These are phyloP conservation scores for Batkoa obscura DNA, from an alignment of 371 early-diverging fungal genomes.

Conservation along the genomic window DNA sequence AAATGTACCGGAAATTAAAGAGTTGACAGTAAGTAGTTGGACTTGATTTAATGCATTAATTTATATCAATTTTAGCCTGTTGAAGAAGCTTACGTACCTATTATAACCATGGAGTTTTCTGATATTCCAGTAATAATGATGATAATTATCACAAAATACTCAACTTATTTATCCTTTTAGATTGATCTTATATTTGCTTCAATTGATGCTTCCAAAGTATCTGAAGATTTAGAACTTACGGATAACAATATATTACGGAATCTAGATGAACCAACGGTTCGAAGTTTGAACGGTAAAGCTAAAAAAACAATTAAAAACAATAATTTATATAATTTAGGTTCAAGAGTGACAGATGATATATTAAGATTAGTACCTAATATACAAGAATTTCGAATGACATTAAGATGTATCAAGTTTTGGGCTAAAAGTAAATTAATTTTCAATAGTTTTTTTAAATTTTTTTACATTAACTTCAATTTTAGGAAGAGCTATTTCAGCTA, in stretches of 20 bases:
- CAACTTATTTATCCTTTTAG: constrained; percentile 13
- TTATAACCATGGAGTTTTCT: constrained; percentile 88
- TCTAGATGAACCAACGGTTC: constrained; percentile 85
- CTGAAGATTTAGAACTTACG: constrained; percentile 71
- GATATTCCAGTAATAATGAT: constrained; percentile 51
- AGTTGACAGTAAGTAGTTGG: constrained; percentile 42
- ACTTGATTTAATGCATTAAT: neutral
- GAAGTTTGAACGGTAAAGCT: constrained; percentile 75
- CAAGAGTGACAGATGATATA: constrained; percentile 97
- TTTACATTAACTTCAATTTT: neutral
- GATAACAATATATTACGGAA: constrained; percentile 76
- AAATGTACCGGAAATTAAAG: constrained; percentile 65
- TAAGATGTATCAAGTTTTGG: constrained; percentile 97
- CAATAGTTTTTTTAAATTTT: neutral
- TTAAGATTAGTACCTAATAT: constrained; percentile 89
- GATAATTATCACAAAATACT: neutral
- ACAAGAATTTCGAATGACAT: constrained; percentile 70
- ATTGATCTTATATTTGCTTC: constrained; percentile 96
- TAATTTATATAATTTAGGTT: constrained; percentile 22
- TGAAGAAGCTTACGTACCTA: constrained; percentile 92
- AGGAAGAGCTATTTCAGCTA: constrained; percentile 80
- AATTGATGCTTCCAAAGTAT: constrained; percentile 54
- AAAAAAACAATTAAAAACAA: neutral
- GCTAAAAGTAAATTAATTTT: constrained; percentile 47
- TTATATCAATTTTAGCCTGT: constrained; percentile 28